Evolutionary conservation across 257 asterid genomes (phyloP).

Genomic region (Mitragyna speciosa): DNA sequence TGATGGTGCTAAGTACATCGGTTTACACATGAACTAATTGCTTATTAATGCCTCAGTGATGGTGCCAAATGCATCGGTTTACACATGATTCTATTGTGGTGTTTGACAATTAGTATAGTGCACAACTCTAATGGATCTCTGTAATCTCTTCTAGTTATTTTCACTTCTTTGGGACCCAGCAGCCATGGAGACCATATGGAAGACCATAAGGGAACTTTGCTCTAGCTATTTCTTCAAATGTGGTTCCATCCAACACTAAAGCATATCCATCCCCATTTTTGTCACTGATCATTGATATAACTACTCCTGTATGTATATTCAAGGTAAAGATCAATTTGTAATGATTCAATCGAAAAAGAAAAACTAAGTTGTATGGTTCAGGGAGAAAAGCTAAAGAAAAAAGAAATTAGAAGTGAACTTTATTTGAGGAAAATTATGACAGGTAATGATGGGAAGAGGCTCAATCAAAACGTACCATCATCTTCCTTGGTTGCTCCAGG

Average conservation of each 20-base stretch:
- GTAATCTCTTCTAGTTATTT: neutral
- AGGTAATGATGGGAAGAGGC: neutral
- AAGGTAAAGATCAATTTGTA: neutral
- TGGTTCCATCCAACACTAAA: constrained; percentile 68
- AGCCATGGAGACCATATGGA: constrained; percentile 95
- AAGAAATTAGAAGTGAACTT: too few species aligned
- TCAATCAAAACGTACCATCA: constrained; percentile 56
- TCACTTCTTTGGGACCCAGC: constrained; percentile 73
- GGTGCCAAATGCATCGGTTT: neutral
- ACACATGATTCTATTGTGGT: neutral
- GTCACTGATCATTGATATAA: constrained; percentile 76
- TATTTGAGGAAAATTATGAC: too few species aligned
- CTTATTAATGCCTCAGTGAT: neutral
- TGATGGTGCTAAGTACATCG: neutral
- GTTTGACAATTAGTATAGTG: neutral
- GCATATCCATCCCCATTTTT: constrained; percentile 90
- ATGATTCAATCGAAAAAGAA: neutral
- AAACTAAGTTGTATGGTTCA: neutral
- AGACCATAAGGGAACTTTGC: constrained; percentile 95
- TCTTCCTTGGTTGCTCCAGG: constrained; percentile 85
- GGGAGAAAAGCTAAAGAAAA: too few species aligned
- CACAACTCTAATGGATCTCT: neutral
- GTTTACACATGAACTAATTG: neutral
- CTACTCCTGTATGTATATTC: constrained; percentile 57
- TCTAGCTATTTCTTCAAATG: constrained; percentile 87